Evolutionary conservation across 1,284 basidiomycete genomes (phyloP), one percentile per base, ranked within the genome.

Genomic region (Porogramme epimiltina): DNA sequence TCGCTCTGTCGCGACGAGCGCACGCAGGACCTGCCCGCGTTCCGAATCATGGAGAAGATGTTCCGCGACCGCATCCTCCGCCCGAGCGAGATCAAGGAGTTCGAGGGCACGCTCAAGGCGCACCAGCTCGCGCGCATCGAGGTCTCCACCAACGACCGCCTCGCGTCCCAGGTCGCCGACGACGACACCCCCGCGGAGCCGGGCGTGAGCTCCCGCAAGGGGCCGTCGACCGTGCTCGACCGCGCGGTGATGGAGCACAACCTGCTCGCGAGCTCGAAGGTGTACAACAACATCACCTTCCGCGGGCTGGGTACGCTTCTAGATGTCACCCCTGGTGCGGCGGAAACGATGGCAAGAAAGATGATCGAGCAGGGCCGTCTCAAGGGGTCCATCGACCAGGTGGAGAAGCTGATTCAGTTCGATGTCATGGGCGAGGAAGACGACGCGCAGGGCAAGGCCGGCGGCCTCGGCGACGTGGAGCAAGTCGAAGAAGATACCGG

Each of bases 161-260:
- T 93, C 11, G 87, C 87, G 2, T 85, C 88, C 5, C 71, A 77
- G 8, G 76, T 79, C 42, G 76, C 79, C 44, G 79, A 82, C 33
- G 81, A 85, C 38, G 69, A 70, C 20, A 69, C 68, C 16, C 63
- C 64, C 20, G 67, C 70, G 54, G 76, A 74, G 47, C 73, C 81
- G 5, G 76, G 73, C 41, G 78, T 76, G 47, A 89, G 88, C 73
- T 92, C 80, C 54, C 81, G 90, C 49, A 91, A 84, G 31, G 91
- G 91, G 0, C 95, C 96, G 1, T 88, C 91, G 5, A 98, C 94
- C 9, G 95, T 99, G n/a, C 81, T 99, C 26, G 96, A 98, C 69
- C 84, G 95, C 45, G 97, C 97, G 2, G 92, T 99, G 42, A 92
- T 98, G 84, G 96, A 99, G 68, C 97, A 99, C 73, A 99, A 99